Base-by-base conservation (phyloP, 2,329 filamentous ascomycete genomes). In the Fusarium annulatum region DNA sequence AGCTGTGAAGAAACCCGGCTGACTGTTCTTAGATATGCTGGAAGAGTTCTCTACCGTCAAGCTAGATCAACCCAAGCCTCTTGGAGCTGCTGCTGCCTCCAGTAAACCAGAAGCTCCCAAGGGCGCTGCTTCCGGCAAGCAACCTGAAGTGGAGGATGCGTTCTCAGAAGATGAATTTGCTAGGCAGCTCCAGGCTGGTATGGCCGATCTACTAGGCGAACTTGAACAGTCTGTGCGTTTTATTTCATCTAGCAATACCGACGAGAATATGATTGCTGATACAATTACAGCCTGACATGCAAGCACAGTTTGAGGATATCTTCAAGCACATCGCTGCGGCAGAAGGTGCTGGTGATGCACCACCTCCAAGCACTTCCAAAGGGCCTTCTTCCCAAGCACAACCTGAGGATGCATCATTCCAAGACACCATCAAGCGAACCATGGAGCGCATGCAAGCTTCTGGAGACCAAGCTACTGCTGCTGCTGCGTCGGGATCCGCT, bases 371-470 rank as follows among this genome's bases (percentile, higher is more conserved):
- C 75, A 8, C 65, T 65, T 71, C 79, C 48, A 70, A 78, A 34
- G 76, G 77, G 12, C 77, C 81, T 15, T 80, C 79, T 16, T 75
- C 82, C 30, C 80, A 83, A 33, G 83, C 85, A 42, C 70, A 80
- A 10, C 77, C 81, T 18, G 79, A 81, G 43, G 91, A 94, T 45
- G 90, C 91, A 52, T 90, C 88, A 2, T 99, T 99, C 82, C 94
- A 97, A 80, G 95, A 97, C 67, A 97, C 94, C 1, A 98, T 99
- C 77, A 91, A 93, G 68, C 91, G 91, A 77, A 98, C 96, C 0
- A 98, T 99, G 93, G 94, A 97, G 83, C 93, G 96, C 55, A 97
- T 99, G 94, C 93, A 97, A 78, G 90, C 90, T 39, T 97, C 95
- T 1, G 95, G 94, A 4, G 92, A 96, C 45, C 92, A 95, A 75